Conservation (phyloP, 2,329 filamentous ascomycete genomes). For the Amauroascus niger region DNA sequence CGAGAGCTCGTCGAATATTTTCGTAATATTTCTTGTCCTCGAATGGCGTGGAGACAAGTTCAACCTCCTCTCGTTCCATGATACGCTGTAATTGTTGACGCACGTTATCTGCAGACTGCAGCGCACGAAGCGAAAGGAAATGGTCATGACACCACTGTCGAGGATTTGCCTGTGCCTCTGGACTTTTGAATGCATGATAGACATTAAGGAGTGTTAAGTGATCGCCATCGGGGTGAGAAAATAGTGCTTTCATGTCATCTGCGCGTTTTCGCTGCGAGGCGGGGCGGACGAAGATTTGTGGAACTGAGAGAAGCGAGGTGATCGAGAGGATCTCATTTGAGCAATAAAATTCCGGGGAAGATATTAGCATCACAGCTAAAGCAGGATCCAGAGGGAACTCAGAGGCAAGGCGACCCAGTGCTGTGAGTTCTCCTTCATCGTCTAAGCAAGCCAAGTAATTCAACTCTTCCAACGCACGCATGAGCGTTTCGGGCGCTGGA, state of each 20-base stretch:
- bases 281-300: constrained; percentile 85
- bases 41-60: constrained; percentile 80
- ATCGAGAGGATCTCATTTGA: constrained; percentile 97
- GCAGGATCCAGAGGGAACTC: constrained; percentile 93
- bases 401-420: constrained; percentile 75
- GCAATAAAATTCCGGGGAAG: constrained; percentile 95
- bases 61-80: constrained; percentile 85
- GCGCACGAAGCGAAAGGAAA: constrained; percentile 78
- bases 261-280: constrained; percentile 77
- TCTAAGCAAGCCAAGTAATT: constrained; percentile 96
- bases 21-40: constrained; percentile 96
- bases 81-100: constrained; percentile 85
- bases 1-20: constrained; percentile 86
- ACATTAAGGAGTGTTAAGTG: constrained; percentile 94
- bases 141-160: constrained; percentile 97
- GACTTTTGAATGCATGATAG: constrained; percentile 89
- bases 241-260: constrained; percentile 94
- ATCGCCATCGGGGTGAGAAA: constrained; percentile 86
- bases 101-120: constrained; percentile 89
- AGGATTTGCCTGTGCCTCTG: constrained; percentile 58
- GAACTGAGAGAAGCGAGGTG: constrained; percentile 85
- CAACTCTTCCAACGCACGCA: constrained; percentile 92
- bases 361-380: constrained; percentile 94
- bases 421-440: constrained; percentile 87
- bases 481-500: constrained; percentile 92